phyloP scores from a whole-genome alignment of 805 yeast genomes.

The Naumovozyma castellii region DNA sequence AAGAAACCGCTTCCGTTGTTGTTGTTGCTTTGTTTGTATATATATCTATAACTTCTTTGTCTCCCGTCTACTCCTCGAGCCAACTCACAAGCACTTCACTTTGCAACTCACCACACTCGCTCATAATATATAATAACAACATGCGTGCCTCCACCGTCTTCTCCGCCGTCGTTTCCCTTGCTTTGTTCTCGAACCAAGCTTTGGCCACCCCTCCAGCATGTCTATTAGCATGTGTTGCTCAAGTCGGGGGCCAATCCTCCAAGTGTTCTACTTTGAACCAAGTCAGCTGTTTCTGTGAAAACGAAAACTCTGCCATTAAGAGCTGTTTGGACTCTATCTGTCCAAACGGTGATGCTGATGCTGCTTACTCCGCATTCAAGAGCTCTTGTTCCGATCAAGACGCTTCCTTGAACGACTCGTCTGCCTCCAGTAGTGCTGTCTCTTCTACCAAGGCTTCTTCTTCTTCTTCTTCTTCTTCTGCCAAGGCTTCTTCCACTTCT shows the following conservation, averaged over 20 bases:
- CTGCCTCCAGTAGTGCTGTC: constrained; percentile 27
- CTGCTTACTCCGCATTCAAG: constrained; percentile 54
- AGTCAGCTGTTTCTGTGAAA: constrained; percentile 58
- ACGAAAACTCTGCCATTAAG: constrained; percentile 43
- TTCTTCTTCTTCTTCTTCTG: constrained; percentile 23
- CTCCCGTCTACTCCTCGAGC: not conserved
- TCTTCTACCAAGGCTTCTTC: constrained; percentile 29
- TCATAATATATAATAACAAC: constrained; percentile 1
- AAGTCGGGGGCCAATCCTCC: constrained; percentile 46
- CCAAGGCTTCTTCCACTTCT: constrained; percentile 24
- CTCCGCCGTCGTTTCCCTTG: constrained; percentile 21
- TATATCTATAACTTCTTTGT: not conserved
- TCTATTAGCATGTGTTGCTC: constrained; percentile 76
- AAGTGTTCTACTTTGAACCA: constrained; percentile 53
- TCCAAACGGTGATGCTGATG: constrained; percentile 49
- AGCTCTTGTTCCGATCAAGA: constrained; percentile 42
- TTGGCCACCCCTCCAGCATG: constrained; percentile 86
- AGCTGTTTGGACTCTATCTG: constrained; percentile 60
- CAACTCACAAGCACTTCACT: not conserved
- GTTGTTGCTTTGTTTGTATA: too few relatives aligned
- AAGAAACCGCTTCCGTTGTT: too few relatives aligned
- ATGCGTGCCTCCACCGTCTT: constrained; percentile 26
- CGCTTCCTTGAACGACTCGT: constrained; percentile 26
- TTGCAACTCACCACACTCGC: not conserved
- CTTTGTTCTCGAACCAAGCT: constrained; percentile 26